Base-by-base conservation (phyloP, 345 rosid genomes). In the Corchorus olitorius region DNA sequence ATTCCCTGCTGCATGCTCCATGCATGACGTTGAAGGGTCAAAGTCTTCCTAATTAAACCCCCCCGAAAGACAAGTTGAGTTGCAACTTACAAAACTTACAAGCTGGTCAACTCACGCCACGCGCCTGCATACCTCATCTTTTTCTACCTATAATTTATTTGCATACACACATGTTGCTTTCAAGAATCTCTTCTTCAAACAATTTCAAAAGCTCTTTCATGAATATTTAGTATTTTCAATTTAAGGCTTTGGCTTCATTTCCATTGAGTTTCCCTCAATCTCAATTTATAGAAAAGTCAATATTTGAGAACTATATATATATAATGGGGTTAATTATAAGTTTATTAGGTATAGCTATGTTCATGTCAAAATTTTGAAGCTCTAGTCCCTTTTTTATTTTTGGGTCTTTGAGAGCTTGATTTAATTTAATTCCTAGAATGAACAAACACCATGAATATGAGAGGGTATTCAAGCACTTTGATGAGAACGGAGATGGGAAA, bases 401-500 rank as follows among this genome's bases (percentile, higher is more conserved):
- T 12, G 56, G 61, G 19, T 6, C 43, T 27, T 14, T 45, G n/a
- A 10, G 15, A 1, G 14, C 70, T 65, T 41, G 8, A 65, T 20
- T 67, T 43, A 8, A 20, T 61, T 6, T 4, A 1, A 39, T 39
- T 39, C 27, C 2, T 39, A 39, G 8, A 46, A 67, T 68, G 72
- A 50, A 2, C 53, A 19, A 55, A 72, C 13, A 20, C 50, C 11
- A 34, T 33, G 49, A 55, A 67, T 75, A 53, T 4, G 75, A 87
- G 17, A 70, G 67, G 20, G 75, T 87, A 11, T 80, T 88, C 12
- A 52, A 54, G 17, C 77, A 81, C 70, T 80, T 85, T 0, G 88
- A 84, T 37, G 81, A 72, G 15, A 72, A 88, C 10, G 83, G 86
- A 62, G 90, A 87, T 5, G 87, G 91, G 49, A 87, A 84, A 75